phyloP scores from a whole-genome alignment of 2,329 filamentous ascomycete species.

The Colletotrichum lupini region DNA sequence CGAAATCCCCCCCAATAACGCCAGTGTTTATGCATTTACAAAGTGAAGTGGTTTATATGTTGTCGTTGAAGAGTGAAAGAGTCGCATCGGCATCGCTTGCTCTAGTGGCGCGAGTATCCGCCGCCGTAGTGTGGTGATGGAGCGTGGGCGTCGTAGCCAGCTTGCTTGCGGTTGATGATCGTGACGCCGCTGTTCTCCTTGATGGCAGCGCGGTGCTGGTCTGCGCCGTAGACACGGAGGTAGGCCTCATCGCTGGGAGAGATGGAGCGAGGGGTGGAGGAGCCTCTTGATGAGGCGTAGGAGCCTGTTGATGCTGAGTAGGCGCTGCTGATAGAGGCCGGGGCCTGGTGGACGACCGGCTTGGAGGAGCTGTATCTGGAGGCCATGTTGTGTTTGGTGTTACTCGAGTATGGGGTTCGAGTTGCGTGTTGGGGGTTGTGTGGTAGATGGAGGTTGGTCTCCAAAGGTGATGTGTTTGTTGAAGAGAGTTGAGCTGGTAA shows the following conservation, averaged over 20 bases:
- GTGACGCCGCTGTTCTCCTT: slow-evolving; percentile 43
- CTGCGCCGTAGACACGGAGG: slow-evolving; percentile 46
- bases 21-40: slow-evolving; percentile 1
- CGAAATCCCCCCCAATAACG: background rate
- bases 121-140: slow-evolving; percentile 43
- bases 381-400: slow-evolving; percentile 32
- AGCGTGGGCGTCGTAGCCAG: slow-evolving; percentile 43
- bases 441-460: background rate
- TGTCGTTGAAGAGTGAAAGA: background rate
- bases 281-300: slow-evolving; percentile 26
- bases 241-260: slow-evolving; percentile 32
- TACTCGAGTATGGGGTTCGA: background rate
- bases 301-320: slow-evolving; percentile 41
- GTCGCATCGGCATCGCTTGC: background rate
- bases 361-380: slow-evolving; percentile 37
- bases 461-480: background rate
- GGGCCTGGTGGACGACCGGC: slow-evolving; percentile 48
- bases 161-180: slow-evolving; percentile 48
- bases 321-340: slow-evolving; percentile 42
- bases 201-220: slow-evolving; percentile 41
- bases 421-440: background rate
- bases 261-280: slow-evolving; percentile 20
- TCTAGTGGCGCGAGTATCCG: slow-evolving; percentile 34
- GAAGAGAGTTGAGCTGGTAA: background rate
- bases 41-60: background rate